A percentile compares a stretch with the other conserved stretches of the same genome.
Evolutionary conservation across 2,329 filamentous ascomycete genomes (phyloP).

Genomic region (Hypoxylon sp.): DNA sequence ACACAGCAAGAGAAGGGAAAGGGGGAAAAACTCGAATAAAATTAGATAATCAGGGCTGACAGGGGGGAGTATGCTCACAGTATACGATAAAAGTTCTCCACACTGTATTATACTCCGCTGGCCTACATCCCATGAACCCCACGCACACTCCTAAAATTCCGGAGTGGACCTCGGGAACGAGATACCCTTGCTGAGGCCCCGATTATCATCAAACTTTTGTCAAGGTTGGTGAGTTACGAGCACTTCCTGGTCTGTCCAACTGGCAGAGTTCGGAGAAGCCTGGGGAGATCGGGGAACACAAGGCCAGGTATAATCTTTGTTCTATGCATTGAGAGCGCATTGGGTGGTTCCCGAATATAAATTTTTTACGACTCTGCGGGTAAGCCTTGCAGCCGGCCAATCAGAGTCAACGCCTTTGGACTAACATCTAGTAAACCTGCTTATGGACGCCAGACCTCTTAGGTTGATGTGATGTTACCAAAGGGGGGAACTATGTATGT

Average conservation of each 20-base stretch:
- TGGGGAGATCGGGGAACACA: conserved; percentile 11
- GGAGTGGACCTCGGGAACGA: conserved; percentile 28
- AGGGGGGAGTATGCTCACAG: neutral
- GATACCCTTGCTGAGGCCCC: conserved; percentile 27
- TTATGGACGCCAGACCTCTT: conserved; percentile 2
- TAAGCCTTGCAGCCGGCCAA: conserved; percentile 19
- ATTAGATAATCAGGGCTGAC: conserved; percentile 8
- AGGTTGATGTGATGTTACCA: neutral
- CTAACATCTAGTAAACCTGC: conserved; percentile 12
- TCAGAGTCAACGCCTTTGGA: conserved; percentile 9
- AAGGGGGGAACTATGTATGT: conserved; percentile 10
- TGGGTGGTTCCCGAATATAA: neutral
- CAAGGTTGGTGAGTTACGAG: conserved; percentile 8
- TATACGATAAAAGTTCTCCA: neutral
- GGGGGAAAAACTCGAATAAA: neutral
- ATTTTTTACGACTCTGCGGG: conserved; percentile 5
- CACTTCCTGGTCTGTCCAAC: neutral
- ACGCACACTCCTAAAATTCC: conserved; percentile 20
- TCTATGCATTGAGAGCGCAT: neutral
- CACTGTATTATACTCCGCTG: conserved; percentile 9
- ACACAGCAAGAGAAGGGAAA: neutral
- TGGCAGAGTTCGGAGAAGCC: neutral
- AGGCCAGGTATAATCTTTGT: conserved; percentile 12
- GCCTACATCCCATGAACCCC: conserved; percentile 2
- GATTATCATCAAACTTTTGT: conserved; percentile 42